Evolutionary conservation across 345 rosid species (phyloP).

Genomic region (Chamaenerion angustifolium): DNA sequence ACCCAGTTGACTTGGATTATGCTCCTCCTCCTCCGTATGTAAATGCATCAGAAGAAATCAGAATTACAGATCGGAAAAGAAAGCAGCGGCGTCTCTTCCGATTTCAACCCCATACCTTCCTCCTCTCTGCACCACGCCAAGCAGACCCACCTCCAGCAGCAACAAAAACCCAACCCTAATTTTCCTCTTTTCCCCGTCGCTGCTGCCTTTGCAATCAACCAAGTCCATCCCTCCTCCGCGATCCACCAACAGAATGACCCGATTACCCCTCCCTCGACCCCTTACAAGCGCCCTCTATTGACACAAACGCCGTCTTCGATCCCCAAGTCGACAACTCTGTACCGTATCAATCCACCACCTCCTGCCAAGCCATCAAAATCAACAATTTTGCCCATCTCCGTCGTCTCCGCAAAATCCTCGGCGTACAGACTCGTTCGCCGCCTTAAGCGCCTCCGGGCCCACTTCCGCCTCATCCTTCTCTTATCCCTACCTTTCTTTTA

Average conservation of each 20-base stretch:
- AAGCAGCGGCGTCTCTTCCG: conserved; percentile 99
- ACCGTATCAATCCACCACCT: conserved; percentile 23
- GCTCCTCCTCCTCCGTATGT: conserved; percentile 18
- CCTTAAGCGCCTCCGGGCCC: conserved; percentile 29
- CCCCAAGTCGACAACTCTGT: conserved; percentile 42
- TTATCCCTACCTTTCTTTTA: conserved; percentile 61
- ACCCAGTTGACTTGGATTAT: too few relatives aligned
- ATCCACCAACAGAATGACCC: conserved; percentile 28
- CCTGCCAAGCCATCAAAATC: conserved; percentile 3
- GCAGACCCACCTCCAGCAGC: conserved; percentile 1
- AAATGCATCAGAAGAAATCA: conserved; percentile 98
- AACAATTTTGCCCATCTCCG: neutral
- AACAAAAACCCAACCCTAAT: neutral
- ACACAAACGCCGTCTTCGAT: conserved; percentile 30
- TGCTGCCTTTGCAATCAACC: conserved; percentile 2
- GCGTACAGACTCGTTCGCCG: conserved; percentile 35
- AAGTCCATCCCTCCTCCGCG: neutral
- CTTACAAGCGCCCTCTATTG: conserved; percentile 56
- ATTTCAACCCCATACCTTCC: conserved; percentile 55
- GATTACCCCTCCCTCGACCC: conserved; percentile 30
- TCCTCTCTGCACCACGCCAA: conserved; percentile 15
- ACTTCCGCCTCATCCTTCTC: conserved; percentile 48
- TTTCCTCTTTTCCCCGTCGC: neutral
- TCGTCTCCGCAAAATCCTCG: conserved; percentile 31
- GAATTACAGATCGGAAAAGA: conserved; percentile 98